Base-by-base conservation (phyloP, 2,329 filamentous ascomycete genomes). In the Byssochlamys sp. region DNA sequence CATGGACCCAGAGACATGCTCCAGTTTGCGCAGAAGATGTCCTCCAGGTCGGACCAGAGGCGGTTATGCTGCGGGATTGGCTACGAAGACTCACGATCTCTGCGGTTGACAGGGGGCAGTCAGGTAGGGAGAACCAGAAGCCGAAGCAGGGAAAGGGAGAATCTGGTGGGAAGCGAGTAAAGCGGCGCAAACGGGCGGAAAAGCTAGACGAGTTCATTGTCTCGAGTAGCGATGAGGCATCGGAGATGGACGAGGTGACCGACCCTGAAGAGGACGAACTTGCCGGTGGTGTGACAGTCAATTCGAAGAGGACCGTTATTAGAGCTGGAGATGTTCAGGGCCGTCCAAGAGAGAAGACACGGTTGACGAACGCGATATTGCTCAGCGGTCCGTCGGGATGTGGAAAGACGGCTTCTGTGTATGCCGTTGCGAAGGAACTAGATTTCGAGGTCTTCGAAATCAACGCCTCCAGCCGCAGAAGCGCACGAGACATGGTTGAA, bases 371-470 rank as follows among this genome's bases (percentile, higher is more conserved):
- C 72, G 83, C 87, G 0, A 83, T 96, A n/a, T 77, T 99, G 6
- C 79, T 99, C 31, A 96, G 90, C 66, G 94, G 94, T 0, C 90
- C 92, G 2, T 81, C 89, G 63, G 94, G 94, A 0, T 92, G 88
- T 69, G 95, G 94, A 2, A 99, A 99, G 75, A 95, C 91, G 11
- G 91, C 95, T 4, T 85, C 91, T 1, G 88, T 96, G 0, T 91
- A 95, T 71, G 94, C 94, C 3, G 88, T 91, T 49, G 92, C 94
- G 3, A 92, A 89, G 67, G 92, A 99, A 73, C 80, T 97, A 14
- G 90, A 84, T 1, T 97, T 95, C 67, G 91, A 96, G 66, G 83
- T 99, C 1, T 99, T 99, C 63, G 94, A 99, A 72, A 91, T 99
- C 68, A 95, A 95, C 66, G 77, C 92, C 0, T 84, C 90, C 59